A percentile compares a stretch with the other conserved stretches of the same genome.
These are phyloP conservation scores for Corymbia maculata DNA, from an alignment of 345 rosid genomes.

Conservation along the genomic window DNA sequence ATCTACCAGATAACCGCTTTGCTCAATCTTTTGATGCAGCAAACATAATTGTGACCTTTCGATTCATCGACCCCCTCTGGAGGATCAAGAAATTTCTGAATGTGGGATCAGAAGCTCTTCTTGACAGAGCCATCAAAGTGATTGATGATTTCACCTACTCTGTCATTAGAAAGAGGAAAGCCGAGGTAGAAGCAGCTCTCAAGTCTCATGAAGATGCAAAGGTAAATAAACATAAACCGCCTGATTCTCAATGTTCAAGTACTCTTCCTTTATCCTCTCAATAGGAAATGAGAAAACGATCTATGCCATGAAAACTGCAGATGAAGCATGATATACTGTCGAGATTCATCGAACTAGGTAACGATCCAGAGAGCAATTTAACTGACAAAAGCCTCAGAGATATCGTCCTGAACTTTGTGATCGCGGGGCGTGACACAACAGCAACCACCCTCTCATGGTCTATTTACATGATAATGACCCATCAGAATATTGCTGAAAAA, in stretches of 20 bases:
- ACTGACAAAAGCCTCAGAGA: constrained; percentile 81
- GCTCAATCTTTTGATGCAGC: constrained; percentile 87
- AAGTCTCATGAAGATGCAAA: constrained; percentile 19
- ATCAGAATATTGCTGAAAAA: constrained; percentile 50
- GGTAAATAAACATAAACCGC: not conserved
- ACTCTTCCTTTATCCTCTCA: not conserved
- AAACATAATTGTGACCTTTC: constrained; percentile 71
- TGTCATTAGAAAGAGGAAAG: constrained; percentile 64
- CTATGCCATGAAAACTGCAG: constrained; percentile 9
- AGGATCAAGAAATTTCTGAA: constrained; percentile 58
- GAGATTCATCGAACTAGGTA: constrained; percentile 74
- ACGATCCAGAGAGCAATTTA: constrained; percentile 50
- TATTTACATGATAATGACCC: constrained; percentile 62
- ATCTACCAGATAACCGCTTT: constrained; percentile 59
- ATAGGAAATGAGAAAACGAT: not conserved
- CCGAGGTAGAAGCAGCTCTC: constrained; percentile 38
- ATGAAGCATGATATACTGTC: constrained; percentile 74
- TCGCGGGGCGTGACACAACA: constrained; percentile 95
- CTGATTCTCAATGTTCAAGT: not conserved
- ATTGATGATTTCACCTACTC: constrained; percentile 78
- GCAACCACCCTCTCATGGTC: constrained; percentile 97
- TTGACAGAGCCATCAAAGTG: constrained; percentile 62
- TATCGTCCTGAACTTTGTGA: constrained; percentile 81
- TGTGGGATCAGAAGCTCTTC: constrained; percentile 82
- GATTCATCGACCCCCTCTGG: constrained; percentile 91